Conservation (phyloP, 352 stramenopile genomes). For the Globisporangium cylindrosporum region DNA sequence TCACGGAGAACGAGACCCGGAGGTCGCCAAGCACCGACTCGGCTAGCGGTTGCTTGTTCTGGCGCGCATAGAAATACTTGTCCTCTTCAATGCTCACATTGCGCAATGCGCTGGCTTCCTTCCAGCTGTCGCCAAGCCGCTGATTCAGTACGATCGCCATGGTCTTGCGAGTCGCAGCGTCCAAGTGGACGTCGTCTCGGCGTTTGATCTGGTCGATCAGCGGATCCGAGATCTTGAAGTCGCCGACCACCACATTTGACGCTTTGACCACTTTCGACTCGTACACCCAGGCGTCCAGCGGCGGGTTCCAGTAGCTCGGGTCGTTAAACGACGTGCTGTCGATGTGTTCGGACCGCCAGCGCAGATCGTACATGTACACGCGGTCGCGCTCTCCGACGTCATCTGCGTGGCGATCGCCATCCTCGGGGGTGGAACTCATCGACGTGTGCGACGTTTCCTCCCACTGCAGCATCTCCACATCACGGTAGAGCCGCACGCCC, state of each 20-base stretch:
- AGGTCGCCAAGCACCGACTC: conserved; percentile 47
- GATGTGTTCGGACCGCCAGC: conserved; percentile 47
- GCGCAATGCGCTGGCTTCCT: conserved; percentile 32
- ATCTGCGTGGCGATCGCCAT: conserved; percentile 37
- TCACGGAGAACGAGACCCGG: conserved; percentile 62
- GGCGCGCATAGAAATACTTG: conserved; percentile 46
- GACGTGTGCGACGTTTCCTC: conserved; percentile 69
- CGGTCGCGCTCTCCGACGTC: conserved; percentile 50
- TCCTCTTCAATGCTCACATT: conserved; percentile 58
- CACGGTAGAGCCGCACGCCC: conserved; percentile 59
- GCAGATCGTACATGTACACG: conserved; percentile 72
- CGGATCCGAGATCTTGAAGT: conserved; percentile 51
- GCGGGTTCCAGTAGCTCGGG: conserved; percentile 58
- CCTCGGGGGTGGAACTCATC: conserved; percentile 33
- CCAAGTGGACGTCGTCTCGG: conserved; percentile 45
- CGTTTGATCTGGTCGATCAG: conserved; percentile 72
- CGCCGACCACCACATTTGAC: conserved; percentile 48
- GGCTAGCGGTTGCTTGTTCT: conserved; percentile 13
- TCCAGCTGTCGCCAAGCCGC: conserved; percentile 40
- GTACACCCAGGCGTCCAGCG: conserved; percentile 52
- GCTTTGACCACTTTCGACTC: conserved; percentile 29
- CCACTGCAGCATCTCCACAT: conserved; percentile 83
- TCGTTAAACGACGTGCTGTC: conserved; percentile 64
- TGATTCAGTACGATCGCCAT: conserved; percentile 65
- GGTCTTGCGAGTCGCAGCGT: conserved; percentile 33